Evolutionary conservation across 768 basidiomycete species (phyloP), one percentile per base, ranked within the genome.

Genomic region (Porphyrellus cyaneotinctus): DNA sequence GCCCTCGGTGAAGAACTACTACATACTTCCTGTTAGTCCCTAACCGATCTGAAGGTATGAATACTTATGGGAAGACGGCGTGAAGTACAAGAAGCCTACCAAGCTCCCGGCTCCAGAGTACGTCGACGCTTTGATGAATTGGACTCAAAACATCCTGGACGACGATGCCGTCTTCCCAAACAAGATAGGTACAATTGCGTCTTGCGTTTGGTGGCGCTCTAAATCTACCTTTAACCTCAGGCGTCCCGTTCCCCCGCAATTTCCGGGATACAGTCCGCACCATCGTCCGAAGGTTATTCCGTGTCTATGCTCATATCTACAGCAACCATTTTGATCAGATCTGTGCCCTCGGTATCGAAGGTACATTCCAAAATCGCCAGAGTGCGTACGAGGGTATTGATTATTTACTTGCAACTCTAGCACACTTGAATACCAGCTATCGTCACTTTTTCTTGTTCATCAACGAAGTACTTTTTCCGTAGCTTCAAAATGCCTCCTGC

Each of bases 281-380:
- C 11, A 93, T 99, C 53, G 82, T 92, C 52, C 82, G 97, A 41
- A 82, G 97, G 24, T 70, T 99, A 50, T 99, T 99, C 79, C 82
- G 97, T 17, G 90, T 99, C 37, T 99, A 99, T 68, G 97, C 94
- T 18, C 97, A 99, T 69, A 85, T 98, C 65, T 99, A 99, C 76
- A 95, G 94, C 77, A 95, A 93, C 60, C 97, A 99, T 71, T 98
- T 99, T 69, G 97, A 98, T 63, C 95, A 98, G 63, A 91, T 98
- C 53, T 98, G 95, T 69, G 97, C 97, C 14, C 74, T 99, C 42
- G 95, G 95, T 6, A 97, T 99, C 47, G 97, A 99, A 81, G 95
- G 95, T 95, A 55, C 36, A 75, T 31, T 46, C 7, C 14, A 13
- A 15, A 23, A 17, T 28, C 13, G 3, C 24, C 11, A 13, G n/a